Percentiles rank a stretch among this genome's conserved stretches.
phyloP scores from a whole-genome alignment of 495 filamentous ascomycete species.

The Glonium stellatum region DNA sequence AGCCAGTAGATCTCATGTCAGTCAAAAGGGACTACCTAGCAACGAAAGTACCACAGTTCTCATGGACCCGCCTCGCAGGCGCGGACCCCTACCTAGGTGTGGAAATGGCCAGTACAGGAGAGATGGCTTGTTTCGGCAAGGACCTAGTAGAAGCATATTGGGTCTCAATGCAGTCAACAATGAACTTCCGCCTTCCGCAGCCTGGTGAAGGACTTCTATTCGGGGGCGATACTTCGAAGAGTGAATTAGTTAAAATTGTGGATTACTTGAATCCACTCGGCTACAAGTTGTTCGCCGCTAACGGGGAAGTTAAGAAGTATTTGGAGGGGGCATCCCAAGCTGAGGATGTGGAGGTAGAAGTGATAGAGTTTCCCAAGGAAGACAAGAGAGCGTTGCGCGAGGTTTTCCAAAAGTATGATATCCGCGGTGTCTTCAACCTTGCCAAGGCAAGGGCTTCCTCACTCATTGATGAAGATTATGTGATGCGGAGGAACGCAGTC shows the following conservation, averaged over 20 bases:
- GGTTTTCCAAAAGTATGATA: slow-evolving; percentile 95
- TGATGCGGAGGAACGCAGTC: slow-evolving; percentile 96
- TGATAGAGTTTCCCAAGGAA: slow-evolving; percentile 94
- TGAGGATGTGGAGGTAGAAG: slow-evolving; percentile 61
- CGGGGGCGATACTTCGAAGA: slow-evolving; percentile 67
- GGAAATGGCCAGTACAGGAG: slow-evolving; percentile 94
- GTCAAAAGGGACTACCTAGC: slow-evolving; percentile 84
- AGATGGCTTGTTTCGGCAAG: slow-evolving; percentile 98
- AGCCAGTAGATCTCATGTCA: slow-evolving; percentile 81
- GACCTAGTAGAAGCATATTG: slow-evolving; percentile 95
- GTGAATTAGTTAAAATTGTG: slow-evolving; percentile 66
- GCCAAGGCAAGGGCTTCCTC: slow-evolving; percentile 77
- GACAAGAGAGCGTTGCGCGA: slow-evolving; percentile 93
- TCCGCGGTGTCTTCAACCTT: slow-evolving; percentile 93
- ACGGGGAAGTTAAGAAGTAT: slow-evolving; percentile 69
- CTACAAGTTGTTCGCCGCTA: slow-evolving; percentile 89
- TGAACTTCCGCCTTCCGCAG: slow-evolving; percentile 97
- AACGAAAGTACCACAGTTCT: slow-evolving; percentile 97
- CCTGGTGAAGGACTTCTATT: slow-evolving; percentile 91
- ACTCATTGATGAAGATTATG: slow-evolving; percentile 87
- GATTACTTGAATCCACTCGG: slow-evolving; percentile 79
- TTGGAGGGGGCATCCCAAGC: slow-evolving; percentile 62
- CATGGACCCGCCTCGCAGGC: slow-evolving; percentile 96
- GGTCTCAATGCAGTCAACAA: slow-evolving; percentile 89
- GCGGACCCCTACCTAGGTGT: slow-evolving; percentile 97